Evolutionary conservation across 306 rosid genomes (phyloP).

Genomic region (Vigna mungo): DNA sequence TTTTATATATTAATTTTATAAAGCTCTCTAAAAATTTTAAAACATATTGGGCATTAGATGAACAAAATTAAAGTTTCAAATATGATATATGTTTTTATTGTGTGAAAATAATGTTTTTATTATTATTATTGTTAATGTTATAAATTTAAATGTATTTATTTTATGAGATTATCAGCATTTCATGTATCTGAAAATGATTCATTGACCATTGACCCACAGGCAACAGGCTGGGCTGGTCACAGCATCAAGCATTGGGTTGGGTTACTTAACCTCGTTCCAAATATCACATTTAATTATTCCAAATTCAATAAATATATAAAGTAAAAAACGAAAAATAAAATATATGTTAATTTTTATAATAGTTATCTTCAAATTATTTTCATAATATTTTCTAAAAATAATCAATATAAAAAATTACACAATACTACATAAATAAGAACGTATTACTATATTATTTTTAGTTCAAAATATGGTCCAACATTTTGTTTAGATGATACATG

Average conservation of each 20-base stretch:
- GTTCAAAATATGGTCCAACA: background rate
- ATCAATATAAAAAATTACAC: too few relatives aligned
- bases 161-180: too few relatives aligned
- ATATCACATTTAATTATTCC: background rate
- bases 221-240: background rate
- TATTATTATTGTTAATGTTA: too few relatives aligned
- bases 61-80: background rate
- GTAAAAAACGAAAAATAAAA: background rate
- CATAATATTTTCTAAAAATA: too few relatives aligned
- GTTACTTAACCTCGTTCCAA: background rate
- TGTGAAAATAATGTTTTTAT: too few relatives aligned
- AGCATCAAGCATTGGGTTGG: background rate
- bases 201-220: too few relatives aligned
- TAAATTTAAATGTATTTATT: too few relatives aligned
- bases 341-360: too few relatives aligned
- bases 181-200: background rate
- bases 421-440: too few relatives aligned
- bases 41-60: background rate
- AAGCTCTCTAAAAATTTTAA: background rate
- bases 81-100: too few relatives aligned
- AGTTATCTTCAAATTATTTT: too few relatives aligned
- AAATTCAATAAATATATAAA: background rate
- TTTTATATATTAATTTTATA: background rate
- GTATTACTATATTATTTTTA: too few relatives aligned
- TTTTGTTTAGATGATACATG: background rate